Percentiles rank a stretch among this genome's conserved stretches.
These are phyloP conservation scores for Hypoxylon crocopeplum DNA, from an alignment of 495 filamentous ascomycete genomes.

Conservation along the genomic window DNA sequence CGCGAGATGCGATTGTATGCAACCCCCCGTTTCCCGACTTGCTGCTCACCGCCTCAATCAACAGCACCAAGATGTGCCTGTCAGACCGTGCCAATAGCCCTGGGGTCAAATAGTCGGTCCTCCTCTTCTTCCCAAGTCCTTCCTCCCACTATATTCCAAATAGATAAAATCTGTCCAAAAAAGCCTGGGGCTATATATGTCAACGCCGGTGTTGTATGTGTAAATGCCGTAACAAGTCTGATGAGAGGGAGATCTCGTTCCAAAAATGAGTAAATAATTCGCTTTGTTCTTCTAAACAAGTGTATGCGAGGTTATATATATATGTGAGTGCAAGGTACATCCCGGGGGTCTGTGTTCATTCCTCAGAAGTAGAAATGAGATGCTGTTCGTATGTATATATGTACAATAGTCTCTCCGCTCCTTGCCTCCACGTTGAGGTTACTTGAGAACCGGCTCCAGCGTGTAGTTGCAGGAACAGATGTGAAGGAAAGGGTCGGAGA, in stretches of 20 bases:
- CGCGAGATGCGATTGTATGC: too few relatives aligned
- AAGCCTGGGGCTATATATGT: neutral
- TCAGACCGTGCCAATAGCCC: too few relatives aligned
- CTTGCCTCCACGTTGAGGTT: neutral
- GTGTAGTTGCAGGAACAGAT: neutral
- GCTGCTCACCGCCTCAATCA: neutral
- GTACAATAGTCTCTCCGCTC: neutral
- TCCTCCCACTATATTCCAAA: neutral
- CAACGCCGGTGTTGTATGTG: slow-evolving; percentile 19
- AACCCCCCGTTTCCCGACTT: too few relatives aligned
- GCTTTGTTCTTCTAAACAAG: neutral
- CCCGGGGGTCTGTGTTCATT: slow-evolving; percentile 29
- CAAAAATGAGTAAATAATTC: too few relatives aligned
- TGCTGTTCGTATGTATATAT: slow-evolving; percentile 4
- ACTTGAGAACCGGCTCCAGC: slow-evolving; percentile 1
- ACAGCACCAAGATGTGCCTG: too few relatives aligned
- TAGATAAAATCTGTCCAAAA: too few relatives aligned
- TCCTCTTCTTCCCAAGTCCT: neutral
- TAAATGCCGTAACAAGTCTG: slow-evolving; percentile 2
- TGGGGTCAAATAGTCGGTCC: neutral
- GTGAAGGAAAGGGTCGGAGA: neutral
- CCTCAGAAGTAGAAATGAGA: slow-evolving; percentile 34
- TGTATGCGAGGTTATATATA: slow-evolving; percentile 13
- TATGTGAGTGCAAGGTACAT: slow-evolving; percentile 24
- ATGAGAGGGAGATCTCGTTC: neutral